phyloP scores from a whole-genome alignment of 2,329 filamentous ascomycete species.

The Trichophyton mentagrophytes region DNA sequence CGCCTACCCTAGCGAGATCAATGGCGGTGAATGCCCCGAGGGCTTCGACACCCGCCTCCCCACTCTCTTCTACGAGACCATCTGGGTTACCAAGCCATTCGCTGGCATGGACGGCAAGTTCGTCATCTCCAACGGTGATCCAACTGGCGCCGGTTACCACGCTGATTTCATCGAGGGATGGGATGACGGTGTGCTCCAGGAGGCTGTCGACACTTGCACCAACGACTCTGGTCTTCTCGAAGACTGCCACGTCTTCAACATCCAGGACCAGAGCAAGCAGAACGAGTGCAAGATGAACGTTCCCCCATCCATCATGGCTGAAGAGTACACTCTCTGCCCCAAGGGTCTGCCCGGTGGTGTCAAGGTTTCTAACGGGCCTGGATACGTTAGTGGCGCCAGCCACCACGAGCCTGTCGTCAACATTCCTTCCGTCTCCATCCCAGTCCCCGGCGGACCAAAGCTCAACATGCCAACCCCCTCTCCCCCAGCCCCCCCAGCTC shows the following conservation, averaged over 20 bases:
- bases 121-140: slow-evolving; percentile 65
- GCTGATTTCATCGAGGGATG: slow-evolving; percentile 73
- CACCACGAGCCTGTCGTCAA: slow-evolving; percentile 1
- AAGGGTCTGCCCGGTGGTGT: slow-evolving; percentile 54
- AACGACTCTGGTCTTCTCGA: slow-evolving; percentile 53
- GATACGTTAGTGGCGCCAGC: slow-evolving; percentile 19
- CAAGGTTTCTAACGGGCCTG: slow-evolving; percentile 35
- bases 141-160: slow-evolving; percentile 61
- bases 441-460: background rate
- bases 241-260: slow-evolving; percentile 63
- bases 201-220: slow-evolving; percentile 64
- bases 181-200: slow-evolving; percentile 55
- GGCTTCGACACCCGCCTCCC: slow-evolving; percentile 56
- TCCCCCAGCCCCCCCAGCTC: background rate
- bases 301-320: slow-evolving; percentile 43
- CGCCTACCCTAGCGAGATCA: slow-evolving; percentile 64
- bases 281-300: slow-evolving; percentile 50
- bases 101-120: slow-evolving; percentile 53
- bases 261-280: slow-evolving; percentile 47
- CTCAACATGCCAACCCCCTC: background rate
- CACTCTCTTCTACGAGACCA: slow-evolving; percentile 73
- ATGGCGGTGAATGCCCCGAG: slow-evolving; percentile 61
- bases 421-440: background rate
- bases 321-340: slow-evolving; percentile 43
- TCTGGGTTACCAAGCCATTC: slow-evolving; percentile 62